Conservation (phyloP, 2,329 filamentous ascomycete species). For the Penicillium sp. region DNA sequence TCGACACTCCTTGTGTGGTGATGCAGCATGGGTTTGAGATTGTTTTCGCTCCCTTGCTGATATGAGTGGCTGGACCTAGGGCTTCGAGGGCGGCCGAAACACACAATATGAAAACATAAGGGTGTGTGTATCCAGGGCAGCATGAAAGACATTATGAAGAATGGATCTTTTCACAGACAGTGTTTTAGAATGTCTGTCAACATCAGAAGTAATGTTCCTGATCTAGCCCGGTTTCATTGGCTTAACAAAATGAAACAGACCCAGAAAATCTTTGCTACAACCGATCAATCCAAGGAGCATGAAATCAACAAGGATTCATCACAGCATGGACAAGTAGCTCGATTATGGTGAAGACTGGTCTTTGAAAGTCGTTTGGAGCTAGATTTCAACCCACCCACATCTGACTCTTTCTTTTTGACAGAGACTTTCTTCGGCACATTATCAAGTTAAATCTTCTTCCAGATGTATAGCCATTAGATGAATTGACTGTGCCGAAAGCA, state of each 20-base stretch:
- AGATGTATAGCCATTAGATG: no score
- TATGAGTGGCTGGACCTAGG: conserved; percentile 18
- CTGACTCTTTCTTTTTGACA: not conserved
- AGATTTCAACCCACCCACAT: not conserved
- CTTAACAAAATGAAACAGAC: not conserved
- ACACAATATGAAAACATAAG: conserved; percentile 18
- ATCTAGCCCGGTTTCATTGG: no score
- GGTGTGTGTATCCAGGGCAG: conserved; percentile 3
- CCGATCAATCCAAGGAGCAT: no score
- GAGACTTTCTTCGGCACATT: not conserved
- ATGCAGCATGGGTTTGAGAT: not conserved
- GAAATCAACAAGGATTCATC: not conserved
- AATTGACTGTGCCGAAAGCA: no score
- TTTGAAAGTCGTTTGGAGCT: not conserved
- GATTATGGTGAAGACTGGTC: not conserved
- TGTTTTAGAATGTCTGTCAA: not conserved
- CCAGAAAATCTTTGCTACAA: no score
- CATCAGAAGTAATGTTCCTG: not conserved
- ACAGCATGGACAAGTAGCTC: not conserved
- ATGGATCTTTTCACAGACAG: not conserved
- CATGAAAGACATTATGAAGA: not conserved
- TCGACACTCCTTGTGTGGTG: not conserved
- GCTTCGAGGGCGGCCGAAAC: not conserved
- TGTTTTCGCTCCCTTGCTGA: conserved; percentile 20
- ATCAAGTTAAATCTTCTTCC: no score